Base-by-base conservation (phyloP, 805 yeast species). In the Sugiyamaella qingdaonensis region DNA sequence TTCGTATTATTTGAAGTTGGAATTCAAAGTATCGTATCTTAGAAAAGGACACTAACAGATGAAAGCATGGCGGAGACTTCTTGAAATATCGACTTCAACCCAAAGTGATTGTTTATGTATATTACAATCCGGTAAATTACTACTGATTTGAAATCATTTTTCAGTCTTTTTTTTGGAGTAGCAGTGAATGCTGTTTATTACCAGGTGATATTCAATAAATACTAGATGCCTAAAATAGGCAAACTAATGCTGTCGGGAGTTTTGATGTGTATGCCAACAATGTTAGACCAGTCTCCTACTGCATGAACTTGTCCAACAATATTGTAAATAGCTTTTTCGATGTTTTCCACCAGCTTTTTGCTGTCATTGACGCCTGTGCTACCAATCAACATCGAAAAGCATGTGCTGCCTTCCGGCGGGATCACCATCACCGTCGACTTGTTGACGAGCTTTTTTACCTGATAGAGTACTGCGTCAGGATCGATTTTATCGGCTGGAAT, bases 221-320 rank as follows among this genome's bases (percentile, higher is more conserved):
- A 39, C 13, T 19, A 36, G 13, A 19, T n/a, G 31, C 13, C 39
- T 13, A 49, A 27, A 18, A 59, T 36, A 1, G 91, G 92, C 59
- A 86, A 69, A 65, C 87, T 80, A 14, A 77, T 74, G 67, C 91
- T 84, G 39, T 81, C 84, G 45, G 80, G 74, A 0, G 89, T 82
- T 67, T 85, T 86, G 39, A 86, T 72, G 61, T 80, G 81, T 13
- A 84, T 67, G 24, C 77, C 78, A 10, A 67, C 73, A 10, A 86
- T 51, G 16, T 54, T 46, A 33, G 49, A 45, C 88, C 88, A 10
- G 88, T 88, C 49, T 78, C 77, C 2, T 86, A 86, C 56, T 64
- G 70, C 60, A 70, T 69, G 46, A 74, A 64, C 13, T 64, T 67
- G 51, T 70, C 70, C 2, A 74, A 88, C 68, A 18, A 49, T 27